Evolutionary conservation across 805 yeast genomes (phyloP).

Genomic region (Yarrowia keelungensis): DNA sequence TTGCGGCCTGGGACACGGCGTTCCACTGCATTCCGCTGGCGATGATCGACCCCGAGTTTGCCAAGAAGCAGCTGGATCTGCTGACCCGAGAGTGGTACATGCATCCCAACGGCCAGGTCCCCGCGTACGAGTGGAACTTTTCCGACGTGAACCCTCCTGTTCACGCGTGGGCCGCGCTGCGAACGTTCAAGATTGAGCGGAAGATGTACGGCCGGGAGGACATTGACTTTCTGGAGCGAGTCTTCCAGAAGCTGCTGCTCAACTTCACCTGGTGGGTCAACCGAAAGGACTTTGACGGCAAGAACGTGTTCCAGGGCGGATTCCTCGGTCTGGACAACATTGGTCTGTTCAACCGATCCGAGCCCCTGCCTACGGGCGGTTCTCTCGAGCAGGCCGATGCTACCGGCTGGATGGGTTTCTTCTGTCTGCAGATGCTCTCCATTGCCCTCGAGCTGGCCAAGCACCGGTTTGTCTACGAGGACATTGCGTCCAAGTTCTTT

Average conservation of each 20-base stretch:
- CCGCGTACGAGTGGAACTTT: slow-evolving; percentile 97
- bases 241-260: slow-evolving; percentile 85
- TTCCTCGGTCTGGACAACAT: slow-evolving; percentile 91
- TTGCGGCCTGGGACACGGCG: slow-evolving; percentile 97
- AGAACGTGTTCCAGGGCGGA: slow-evolving; percentile 92
- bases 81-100: slow-evolving; percentile 94
- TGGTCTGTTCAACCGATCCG: slow-evolving; percentile 91
- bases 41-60: slow-evolving; percentile 91
- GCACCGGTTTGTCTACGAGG: slow-evolving; percentile 84
- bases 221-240: slow-evolving; percentile 83
- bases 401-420: slow-evolving; percentile 98
- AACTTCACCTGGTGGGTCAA: slow-evolving; percentile 99
- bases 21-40: slow-evolving; percentile 93
- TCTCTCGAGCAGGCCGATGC: slow-evolving; percentile 91
- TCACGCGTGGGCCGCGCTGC: slow-evolving; percentile 92
- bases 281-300: slow-evolving; percentile 84
- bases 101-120: slow-evolving; percentile 98
- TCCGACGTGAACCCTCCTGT: slow-evolving; percentile 97
- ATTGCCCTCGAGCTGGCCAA: slow-evolving; percentile 90
- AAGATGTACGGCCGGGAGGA: slow-evolving; percentile 85
- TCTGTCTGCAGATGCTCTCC: slow-evolving; percentile 86
- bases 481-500: slow-evolving; percentile 91
- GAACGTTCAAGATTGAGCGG: slow-evolving; percentile 86
- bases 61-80: slow-evolving; percentile 84
- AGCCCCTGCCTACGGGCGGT: slow-evolving; percentile 92